These are phyloP conservation scores for Paecilomyces sp. DNA, from an alignment of 2,329 filamentous ascomycete species.

Conservation along the genomic window DNA sequence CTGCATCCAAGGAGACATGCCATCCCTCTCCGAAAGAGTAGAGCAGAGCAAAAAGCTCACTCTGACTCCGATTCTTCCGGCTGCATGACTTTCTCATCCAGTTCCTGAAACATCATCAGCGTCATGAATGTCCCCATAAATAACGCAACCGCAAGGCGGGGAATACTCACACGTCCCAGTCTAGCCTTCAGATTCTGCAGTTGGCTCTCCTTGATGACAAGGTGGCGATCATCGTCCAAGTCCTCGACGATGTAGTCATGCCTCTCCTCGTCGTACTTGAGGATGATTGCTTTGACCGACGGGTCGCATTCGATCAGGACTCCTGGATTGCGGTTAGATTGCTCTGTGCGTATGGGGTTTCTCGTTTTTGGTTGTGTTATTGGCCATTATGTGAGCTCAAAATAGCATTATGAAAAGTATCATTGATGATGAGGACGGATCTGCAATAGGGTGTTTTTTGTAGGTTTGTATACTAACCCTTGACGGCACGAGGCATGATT, in stretches of 20 bases:
- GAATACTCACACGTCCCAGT: slow-evolving; percentile 31
- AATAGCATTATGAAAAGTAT: not conserved
- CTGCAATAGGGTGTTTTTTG: not conserved
- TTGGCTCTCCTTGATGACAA: slow-evolving; percentile 42
- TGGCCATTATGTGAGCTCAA: too few relatives aligned
- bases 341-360: too few relatives aligned
- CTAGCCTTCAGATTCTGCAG: slow-evolving; percentile 34
- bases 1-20: not conserved
- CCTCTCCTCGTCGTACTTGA: slow-evolving; percentile 40
- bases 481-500: slow-evolving; percentile 34
- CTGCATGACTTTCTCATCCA: slow-evolving; percentile 42
- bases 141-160: not conserved
- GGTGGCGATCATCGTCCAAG: slow-evolving; percentile 37
- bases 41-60: slow-evolving; percentile 6
- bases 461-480: slow-evolving; percentile 19
- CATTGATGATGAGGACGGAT: not conserved
- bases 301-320: slow-evolving; percentile 43
- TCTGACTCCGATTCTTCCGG: slow-evolving; percentile 41
- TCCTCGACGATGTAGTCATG: slow-evolving; percentile 44
- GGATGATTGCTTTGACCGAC: slow-evolving; percentile 42
- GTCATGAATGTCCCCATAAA: not conserved
- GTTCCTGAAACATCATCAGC: slow-evolving; percentile 23
- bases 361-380: too few relatives aligned
- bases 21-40: not conserved
- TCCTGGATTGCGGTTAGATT: slow-evolving; percentile 18